Conservation (phyloP, 495 filamentous ascomycete genomes). For the Xylaria cubensis region DNA sequence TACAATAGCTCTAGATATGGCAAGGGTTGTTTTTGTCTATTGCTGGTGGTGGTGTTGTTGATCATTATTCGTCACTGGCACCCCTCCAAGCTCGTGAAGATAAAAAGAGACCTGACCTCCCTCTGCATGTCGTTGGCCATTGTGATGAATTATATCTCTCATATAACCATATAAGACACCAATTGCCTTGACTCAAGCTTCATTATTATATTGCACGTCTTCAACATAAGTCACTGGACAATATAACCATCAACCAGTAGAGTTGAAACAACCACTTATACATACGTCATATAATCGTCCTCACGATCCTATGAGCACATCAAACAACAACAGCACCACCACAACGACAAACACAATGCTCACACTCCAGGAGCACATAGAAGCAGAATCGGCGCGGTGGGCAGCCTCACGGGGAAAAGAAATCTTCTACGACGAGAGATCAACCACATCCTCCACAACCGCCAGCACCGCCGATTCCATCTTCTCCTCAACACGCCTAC, state of each 20-base stretch:
- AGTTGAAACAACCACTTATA: not conserved
- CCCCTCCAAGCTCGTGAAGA: constrained; percentile 18
- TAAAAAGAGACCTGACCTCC: constrained; percentile 20
- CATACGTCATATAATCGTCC: constrained; percentile 17
- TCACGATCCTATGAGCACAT: not conserved
- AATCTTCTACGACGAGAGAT: constrained; percentile 6
- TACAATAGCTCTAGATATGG: not conserved
- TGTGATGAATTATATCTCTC: not conserved
- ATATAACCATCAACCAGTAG: not conserved
- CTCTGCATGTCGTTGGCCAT: not conserved
- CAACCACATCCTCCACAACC: constrained; percentile 2
- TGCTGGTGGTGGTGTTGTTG: constrained; percentile 17
- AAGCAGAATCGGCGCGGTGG: constrained; percentile 17
- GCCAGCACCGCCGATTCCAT: constrained; percentile 24
- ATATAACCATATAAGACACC: not conserved
- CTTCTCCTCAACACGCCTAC: constrained; percentile 7
- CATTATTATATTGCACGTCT: not conserved
- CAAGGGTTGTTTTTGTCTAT: not conserved
- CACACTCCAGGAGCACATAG: constrained; percentile 24
- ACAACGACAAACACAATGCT: constrained; percentile 10
- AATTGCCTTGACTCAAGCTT: not conserved
- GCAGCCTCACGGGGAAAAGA: not conserved
- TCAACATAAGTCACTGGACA: not conserved
- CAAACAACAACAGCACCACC: not conserved
- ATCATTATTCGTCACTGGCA: constrained; percentile 21